Base-by-base conservation (phyloP, 495 filamentous ascomycete species). In the Penicillium longicatenatum region DNA sequence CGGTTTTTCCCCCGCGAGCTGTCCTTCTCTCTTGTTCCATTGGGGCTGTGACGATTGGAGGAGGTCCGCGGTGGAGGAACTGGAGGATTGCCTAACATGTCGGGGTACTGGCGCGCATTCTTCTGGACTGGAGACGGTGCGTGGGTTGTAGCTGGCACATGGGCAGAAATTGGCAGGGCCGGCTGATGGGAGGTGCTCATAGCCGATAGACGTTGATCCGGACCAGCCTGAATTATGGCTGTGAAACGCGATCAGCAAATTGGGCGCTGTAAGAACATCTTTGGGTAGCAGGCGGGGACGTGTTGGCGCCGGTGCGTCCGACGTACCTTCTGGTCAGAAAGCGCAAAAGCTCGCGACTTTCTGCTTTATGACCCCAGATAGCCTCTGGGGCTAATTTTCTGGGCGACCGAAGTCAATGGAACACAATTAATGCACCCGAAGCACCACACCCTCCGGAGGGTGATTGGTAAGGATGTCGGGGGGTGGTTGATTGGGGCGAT, bases 11-110 rank as follows among this genome's bases (percentile, higher is more conserved):
- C 52, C 24, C 75, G 73, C 9, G 75, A 78, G 12, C 66, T 62
- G 17, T 60, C 63, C 54, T 66, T 76, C 30, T 76, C 72, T 49
- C 50, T 58, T 20, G 61, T 64, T 50, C 65, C 65, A 41, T 69
- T 72, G 19, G 72, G 73, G 58, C 71, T 65, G 54, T 70, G 72
- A 45, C 70, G 74, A 12, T 68, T 72, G 22, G 77, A 79, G 8
- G 77, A 79, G 21, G 73, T 78, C 56, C 77, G 66, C 45, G 76
- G 75, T 11, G 75, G 76, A 43, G 76, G 75, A 42, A 79, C 63
- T 6, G 74, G 72, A 5, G 76, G 76, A 31, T 65, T 61, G 47
- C 71, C 69, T 62, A 76, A 52, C 57, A 75, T 69, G 44, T 78
- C 77, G 54, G 74, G 70, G 46, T 69, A 71, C 37, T 69, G 65